phyloP scores from a whole-genome alignment of 305 asterid species.

The Fraxinus dipetala region DNA sequence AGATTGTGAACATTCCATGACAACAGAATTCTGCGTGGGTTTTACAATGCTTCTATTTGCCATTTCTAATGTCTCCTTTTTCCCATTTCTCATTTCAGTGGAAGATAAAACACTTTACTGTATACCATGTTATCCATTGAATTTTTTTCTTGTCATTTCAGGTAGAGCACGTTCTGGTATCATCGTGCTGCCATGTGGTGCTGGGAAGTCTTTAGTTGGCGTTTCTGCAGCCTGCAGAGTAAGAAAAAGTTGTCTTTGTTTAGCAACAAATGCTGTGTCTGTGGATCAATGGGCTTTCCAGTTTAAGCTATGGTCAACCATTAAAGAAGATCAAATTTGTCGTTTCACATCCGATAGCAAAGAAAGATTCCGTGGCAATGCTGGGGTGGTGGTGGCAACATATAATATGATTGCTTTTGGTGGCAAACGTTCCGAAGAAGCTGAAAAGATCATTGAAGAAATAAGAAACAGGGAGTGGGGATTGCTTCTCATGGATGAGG shows the following conservation, averaged over 20 bases:
- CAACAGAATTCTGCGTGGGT: neutral
- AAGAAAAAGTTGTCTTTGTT: conserved; percentile 95
- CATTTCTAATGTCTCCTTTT: neutral
- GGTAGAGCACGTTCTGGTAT: conserved; percentile 98
- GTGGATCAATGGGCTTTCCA: conserved; percentile 99
- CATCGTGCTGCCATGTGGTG: conserved; percentile 99
- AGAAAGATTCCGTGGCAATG: conserved; percentile 96
- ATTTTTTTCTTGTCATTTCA: conserved; percentile 33
- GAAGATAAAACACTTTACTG: neutral
- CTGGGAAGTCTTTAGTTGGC: conserved; percentile 97
- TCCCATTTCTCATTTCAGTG: neutral
- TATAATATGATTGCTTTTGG: conserved; percentile 98
- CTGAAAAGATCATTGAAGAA: conserved; percentile 97
- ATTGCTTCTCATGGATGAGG: conserved; percentile 98
- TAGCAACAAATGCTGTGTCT: conserved; percentile 98
- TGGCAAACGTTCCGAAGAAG: conserved; percentile 98
- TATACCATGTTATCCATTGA: neutral
- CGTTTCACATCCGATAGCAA: conserved; percentile 96
- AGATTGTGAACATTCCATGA: neutral
- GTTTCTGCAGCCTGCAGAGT: conserved; percentile 97
- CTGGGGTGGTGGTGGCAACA: conserved; percentile 97
- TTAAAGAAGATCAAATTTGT: conserved; percentile 86
- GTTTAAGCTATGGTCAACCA: conserved; percentile 94
- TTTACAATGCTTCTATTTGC: neutral
- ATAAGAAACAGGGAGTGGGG: conserved; percentile 98